Percentiles rank a stretch among this genome's conserved stretches.
Evolutionary conservation across 352 stramenopile species (phyloP).

Genomic region (Phytophthora rubi): DNA sequence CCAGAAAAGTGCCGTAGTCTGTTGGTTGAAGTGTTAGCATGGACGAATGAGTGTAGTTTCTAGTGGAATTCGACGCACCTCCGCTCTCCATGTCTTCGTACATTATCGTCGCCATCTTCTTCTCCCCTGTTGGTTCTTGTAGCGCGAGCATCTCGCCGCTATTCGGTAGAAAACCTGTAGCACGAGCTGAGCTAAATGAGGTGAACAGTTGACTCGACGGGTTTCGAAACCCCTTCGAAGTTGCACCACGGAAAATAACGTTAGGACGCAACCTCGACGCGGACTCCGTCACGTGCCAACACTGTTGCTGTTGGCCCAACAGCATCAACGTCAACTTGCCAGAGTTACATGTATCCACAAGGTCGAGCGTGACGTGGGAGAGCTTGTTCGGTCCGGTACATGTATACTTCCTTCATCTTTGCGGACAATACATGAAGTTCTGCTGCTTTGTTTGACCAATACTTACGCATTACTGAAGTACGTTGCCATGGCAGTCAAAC

Average conservation of each 20-base stretch:
- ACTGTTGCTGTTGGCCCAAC: neutral
- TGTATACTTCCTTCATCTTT: too few species aligned
- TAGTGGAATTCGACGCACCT: slow-evolving; percentile 8
- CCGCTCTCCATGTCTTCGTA: slow-evolving; percentile 38
- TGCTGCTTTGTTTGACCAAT: too few species aligned
- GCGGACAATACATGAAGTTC: too few species aligned
- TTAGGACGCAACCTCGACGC: slow-evolving; percentile 1
- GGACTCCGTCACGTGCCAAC: slow-evolving; percentile 2
- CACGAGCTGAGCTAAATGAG: neutral
- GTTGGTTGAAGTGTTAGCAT: neutral
- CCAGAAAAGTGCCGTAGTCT: slow-evolving; percentile 37
- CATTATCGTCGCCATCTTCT: slow-evolving; percentile 22
- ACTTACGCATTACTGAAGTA: too few species aligned
- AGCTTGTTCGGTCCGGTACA: too few species aligned
- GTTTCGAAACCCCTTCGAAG: slow-evolving; percentile 23
- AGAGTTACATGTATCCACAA: too few species aligned
- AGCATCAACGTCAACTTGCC: neutral
- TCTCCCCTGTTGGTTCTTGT: slow-evolving; percentile 7
- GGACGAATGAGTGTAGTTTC: neutral
- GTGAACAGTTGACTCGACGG: neutral
- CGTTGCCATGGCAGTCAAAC: too few species aligned
- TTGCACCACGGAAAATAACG: neutral
- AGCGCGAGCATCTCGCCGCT: slow-evolving; percentile 25
- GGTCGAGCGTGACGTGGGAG: too few species aligned
- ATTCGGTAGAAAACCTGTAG: neutral